phyloP scores from a whole-genome alignment of 176 grass and related monocot genomes.

The Aegilops speltoides region DNA sequence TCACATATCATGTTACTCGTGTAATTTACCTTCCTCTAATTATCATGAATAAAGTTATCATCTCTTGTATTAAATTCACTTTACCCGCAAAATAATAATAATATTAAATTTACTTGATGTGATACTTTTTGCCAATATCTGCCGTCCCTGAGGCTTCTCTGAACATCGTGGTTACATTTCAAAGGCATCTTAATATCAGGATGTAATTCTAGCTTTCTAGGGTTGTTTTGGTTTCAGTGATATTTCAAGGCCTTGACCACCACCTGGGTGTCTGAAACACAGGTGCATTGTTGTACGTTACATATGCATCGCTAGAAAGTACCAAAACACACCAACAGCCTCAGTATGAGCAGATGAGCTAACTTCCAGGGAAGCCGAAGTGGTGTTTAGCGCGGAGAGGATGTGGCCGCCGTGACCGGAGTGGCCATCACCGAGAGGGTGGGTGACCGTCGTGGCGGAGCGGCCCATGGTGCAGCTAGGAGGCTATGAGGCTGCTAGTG shows the following conservation, averaged over 20 bases:
- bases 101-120: not conserved
- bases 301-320: too few relatives aligned
- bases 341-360: too few relatives aligned
- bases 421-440: too few relatives aligned
- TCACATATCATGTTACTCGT: not conserved
- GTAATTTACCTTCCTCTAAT: not conserved
- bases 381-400: too few relatives aligned
- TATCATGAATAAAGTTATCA: not conserved
- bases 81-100: too few relatives aligned
- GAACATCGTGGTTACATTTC: not conserved
- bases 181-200: not conserved
- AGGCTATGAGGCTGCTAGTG: too few relatives aligned
- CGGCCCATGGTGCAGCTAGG: too few relatives aligned
- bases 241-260: not conserved
- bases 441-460: too few relatives aligned
- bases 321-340: too few relatives aligned
- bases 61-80: not conserved
- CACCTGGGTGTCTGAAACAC: not conserved
- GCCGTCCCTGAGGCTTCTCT: not conserved
- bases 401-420: too few relatives aligned
- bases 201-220: not conserved
- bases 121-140: not conserved
- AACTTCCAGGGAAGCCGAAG: too few relatives aligned
- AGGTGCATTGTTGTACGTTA: not conserved
- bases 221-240: not conserved